These are phyloP conservation scores for Inga leiocalycina DNA, from an alignment of 306 rosid genomes.

Conservation along the genomic window DNA sequence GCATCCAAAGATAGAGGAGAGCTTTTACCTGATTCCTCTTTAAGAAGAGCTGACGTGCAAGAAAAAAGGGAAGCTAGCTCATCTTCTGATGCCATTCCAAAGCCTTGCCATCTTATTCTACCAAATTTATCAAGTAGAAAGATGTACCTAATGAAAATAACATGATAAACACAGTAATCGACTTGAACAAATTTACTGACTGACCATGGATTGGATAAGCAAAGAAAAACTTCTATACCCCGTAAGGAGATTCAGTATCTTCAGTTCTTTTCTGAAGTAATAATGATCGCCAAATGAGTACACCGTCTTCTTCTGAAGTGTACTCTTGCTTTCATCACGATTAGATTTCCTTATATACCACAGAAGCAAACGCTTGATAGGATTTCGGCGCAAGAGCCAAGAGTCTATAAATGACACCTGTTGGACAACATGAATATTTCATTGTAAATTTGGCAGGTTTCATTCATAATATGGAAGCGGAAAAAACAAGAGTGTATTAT, in stretches of 20 bases:
- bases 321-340: slow-evolving; percentile 37
- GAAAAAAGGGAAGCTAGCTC: slow-evolving; percentile 71
- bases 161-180: slow-evolving; percentile 8
- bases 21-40: slow-evolving; percentile 51
- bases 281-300: slow-evolving; percentile 93
- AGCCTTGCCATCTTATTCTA: slow-evolving; percentile 93
- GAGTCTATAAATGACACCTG: slow-evolving; percentile 87
- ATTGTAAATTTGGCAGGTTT: neutral
- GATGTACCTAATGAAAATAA: slow-evolving; percentile 54
- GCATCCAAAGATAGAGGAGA: neutral
- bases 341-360: slow-evolving; percentile 70
- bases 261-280: slow-evolving; percentile 87
- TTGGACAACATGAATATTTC: slow-evolving; percentile 11
- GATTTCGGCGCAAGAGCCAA: slow-evolving; percentile 60
- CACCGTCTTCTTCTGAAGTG: slow-evolving; percentile 55
- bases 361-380: slow-evolving; percentile 69
- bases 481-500: slow-evolving; percentile 19
- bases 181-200: neutral
- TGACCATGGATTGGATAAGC: slow-evolving; percentile 18
- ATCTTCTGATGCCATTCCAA: slow-evolving; percentile 70
- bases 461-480: slow-evolving; percentile 30
- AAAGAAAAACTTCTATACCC: slow-evolving; percentile 58
- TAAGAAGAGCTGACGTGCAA: slow-evolving; percentile 64
- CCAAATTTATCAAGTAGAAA: slow-evolving; percentile 87
- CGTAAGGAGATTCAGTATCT: slow-evolving; percentile 74